Conservation (phyloP, 129 eudicot species). For the Flaveria ramosissima region DNA sequence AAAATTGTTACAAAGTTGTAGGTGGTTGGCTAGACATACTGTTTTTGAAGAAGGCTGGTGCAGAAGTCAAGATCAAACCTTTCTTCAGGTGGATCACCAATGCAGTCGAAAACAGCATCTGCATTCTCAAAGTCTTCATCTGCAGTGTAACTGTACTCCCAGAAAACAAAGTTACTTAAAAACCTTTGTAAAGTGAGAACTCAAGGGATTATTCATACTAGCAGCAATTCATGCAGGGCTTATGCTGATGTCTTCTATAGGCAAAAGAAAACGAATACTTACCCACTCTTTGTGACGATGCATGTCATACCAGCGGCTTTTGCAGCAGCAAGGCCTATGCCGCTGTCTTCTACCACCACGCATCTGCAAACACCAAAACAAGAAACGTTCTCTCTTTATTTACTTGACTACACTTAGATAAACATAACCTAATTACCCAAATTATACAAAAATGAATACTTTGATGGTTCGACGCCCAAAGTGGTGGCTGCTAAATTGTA, state of each 20-base stretch:
- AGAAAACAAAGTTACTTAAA: neutral
- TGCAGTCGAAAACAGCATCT: slow-evolving; percentile 98
- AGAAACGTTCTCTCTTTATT: neutral
- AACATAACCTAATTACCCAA: no score
- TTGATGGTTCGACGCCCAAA: slow-evolving; percentile 81
- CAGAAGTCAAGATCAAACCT: slow-evolving; percentile 85
- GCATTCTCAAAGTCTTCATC: slow-evolving; percentile 91
- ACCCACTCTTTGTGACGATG: slow-evolving; percentile 96
- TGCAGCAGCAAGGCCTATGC: slow-evolving; percentile 97
- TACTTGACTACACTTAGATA: neutral
- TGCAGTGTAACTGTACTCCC: slow-evolving; percentile 75
- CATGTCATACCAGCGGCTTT: slow-evolving; percentile 99
- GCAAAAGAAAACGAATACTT: slow-evolving; percentile 13
- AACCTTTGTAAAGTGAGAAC: neutral
- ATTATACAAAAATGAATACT: slow-evolving; percentile 41
- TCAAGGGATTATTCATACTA: neutral
- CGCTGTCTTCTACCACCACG: slow-evolving; percentile 97
- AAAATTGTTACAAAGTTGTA: neutral
- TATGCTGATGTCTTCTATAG: no score
- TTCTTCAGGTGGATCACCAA: slow-evolving; percentile 98
- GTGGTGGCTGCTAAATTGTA: slow-evolving; percentile 86
- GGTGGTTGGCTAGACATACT: slow-evolving; percentile 38
- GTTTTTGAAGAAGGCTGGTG: slow-evolving; percentile 77
- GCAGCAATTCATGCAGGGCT: neutral
- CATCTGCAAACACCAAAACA: slow-evolving; percentile 55